Base-by-base conservation (phyloP, 306 rosid genomes). In the Ziziphus jujuba region DNA sequence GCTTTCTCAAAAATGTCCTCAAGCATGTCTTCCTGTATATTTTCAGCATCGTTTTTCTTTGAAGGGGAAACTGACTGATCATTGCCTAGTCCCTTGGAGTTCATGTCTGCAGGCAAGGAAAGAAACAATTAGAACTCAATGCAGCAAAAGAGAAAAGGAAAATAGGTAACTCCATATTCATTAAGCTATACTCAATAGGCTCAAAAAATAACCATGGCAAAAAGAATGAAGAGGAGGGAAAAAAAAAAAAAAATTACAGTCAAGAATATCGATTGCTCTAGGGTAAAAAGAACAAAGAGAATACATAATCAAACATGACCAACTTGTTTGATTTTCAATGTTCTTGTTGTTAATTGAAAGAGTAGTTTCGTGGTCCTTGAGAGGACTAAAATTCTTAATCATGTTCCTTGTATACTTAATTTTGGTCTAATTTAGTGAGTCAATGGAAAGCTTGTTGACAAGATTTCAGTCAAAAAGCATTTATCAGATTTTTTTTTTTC, bases 21-120 rank as follows among this genome's bases (percentile, higher is more conserved):
- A 61, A 84, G 72, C 82, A 90, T 72, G 53, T 86, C 81, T 57
- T 91, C 90, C 82, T 75, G 82, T 56, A 67, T 23, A 80, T 71
- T 76, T 55, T 87, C 78, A 66, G 55, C 84, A 60, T 76, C 84
- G 40, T 68, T 76, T 53, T 83, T 63, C 76, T 71, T 81, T 43
- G 75, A 77, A 81, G 82, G 78, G 51, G 76, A 38, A 7, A 72
- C 83, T 23, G 55, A 75, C 63, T 65, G 83, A 43, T 77, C 70
- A 56, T 76, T 80, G 51, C 63, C 70, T 73, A 65, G 59, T 63
- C 64, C 85, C 24, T 77, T 84, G 34, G 66, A 36, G 63, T 61
- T 64, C 25, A 58, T 67, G 36, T 70, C 98, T 85, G 81, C 75
- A 55, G 56, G 81, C 71, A 59, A 34, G 40, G 23, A 67, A 61